Evolutionary conservation across 2,329 filamentous ascomycete species (phyloP).

Genomic region (Fusarium dlaminii): DNA sequence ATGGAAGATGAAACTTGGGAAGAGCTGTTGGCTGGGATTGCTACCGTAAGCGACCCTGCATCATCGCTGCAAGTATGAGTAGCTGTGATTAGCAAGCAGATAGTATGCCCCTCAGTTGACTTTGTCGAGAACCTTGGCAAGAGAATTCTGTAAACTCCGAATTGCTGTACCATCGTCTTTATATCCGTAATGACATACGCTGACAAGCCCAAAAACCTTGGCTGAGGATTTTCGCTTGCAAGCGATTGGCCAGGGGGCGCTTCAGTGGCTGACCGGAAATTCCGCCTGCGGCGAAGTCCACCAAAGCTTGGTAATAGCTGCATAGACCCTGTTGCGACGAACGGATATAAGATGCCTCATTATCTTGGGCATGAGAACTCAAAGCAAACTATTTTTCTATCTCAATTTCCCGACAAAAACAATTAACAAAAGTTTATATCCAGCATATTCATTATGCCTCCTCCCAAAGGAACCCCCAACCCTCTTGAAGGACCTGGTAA

Average conservation of each 20-base stretch:
- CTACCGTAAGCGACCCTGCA: neutral
- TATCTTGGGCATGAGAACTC: neutral
- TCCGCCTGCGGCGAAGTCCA: neutral
- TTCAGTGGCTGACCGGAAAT: neutral
- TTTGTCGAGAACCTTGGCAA: neutral
- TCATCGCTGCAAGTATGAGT: neutral
- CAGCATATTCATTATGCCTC: neutral
- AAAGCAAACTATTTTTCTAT: neutral
- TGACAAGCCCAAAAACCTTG: neutral
- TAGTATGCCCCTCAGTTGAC: neutral
- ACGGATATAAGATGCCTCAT: neutral
- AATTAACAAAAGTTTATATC: neutral
- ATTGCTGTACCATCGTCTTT: neutral
- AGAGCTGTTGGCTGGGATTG: neutral
- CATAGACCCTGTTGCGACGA: too few species aligned
- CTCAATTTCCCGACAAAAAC: too few species aligned
- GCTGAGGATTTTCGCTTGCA: neutral
- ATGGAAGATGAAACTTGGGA: conserved; percentile 7
- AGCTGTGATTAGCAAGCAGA: neutral
- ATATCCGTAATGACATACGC: neutral
- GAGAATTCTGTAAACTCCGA: neutral
- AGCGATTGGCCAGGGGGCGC: neutral
- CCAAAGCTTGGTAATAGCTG: neutral
- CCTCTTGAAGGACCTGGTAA: conserved; percentile 14
- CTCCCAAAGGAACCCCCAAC: conserved; percentile 1